A percentile compares a stretch with the other conserved stretches of the same genome.
Conservation (phyloP, 106 monocot species). For the Dendrobium catenatum region DNA sequence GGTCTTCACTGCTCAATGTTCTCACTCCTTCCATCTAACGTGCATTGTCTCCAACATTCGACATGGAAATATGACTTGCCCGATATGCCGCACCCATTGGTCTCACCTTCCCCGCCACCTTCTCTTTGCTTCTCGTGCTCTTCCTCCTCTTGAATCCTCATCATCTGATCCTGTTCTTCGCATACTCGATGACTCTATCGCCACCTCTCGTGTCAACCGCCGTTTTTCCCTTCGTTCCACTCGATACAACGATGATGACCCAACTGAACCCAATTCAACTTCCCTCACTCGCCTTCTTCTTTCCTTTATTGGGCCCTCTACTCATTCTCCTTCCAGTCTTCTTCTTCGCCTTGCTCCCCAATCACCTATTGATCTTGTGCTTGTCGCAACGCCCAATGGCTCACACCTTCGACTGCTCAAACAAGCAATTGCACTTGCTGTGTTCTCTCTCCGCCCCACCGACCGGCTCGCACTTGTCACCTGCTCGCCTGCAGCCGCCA, state of each 20-base stretch:
- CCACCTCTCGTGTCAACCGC: slow-evolving; percentile 75
- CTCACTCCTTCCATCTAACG: slow-evolving; percentile 70
- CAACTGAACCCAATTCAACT: slow-evolving; percentile 29
- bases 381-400: slow-evolving; percentile 68
- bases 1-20: slow-evolving; percentile 68
- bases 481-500: slow-evolving; percentile 43
- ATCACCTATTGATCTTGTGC: slow-evolving; percentile 52
- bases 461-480: slow-evolving; percentile 81
- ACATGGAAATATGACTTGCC: slow-evolving; percentile 75
- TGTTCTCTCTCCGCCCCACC: slow-evolving; percentile 56
- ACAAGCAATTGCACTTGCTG: slow-evolving; percentile 76
- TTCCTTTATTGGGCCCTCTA: slow-evolving; percentile 26
- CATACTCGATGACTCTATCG: slow-evolving; percentile 87
- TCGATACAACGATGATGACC: slow-evolving; percentile 83
- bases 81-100: slow-evolving; percentile 88
- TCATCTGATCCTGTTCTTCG: slow-evolving; percentile 64
- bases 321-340: slow-evolving; percentile 13
- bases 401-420: slow-evolving; percentile 65
- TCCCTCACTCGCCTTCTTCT: slow-evolving; percentile 32
- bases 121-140: slow-evolving; percentile 23
- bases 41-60: slow-evolving; percentile 91
- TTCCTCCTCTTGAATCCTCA: slow-evolving; percentile 1
- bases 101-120: slow-evolving; percentile 57
- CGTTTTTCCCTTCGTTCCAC: slow-evolving; percentile 52
- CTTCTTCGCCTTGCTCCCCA: slow-evolving; percentile 58